phyloP scores from a whole-genome alignment of 2,329 filamentous ascomycete species.

The Ceratocystiopsis minuta region DNA sequence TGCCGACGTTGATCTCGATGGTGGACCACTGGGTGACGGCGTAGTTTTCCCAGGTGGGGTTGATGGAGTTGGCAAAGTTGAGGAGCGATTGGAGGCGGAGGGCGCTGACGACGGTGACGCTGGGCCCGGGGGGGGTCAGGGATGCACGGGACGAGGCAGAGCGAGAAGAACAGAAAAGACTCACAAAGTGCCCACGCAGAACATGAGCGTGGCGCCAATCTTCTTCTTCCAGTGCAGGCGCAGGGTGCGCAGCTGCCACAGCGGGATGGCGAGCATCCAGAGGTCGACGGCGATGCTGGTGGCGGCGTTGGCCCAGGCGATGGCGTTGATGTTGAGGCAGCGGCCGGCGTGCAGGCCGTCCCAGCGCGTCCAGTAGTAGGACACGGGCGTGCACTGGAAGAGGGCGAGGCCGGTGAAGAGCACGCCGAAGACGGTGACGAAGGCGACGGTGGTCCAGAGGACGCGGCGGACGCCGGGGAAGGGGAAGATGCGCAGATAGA shows the following conservation, averaged over 20 bases:
- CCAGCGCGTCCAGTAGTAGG: slow-evolving; percentile 35
- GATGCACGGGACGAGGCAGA: not conserved
- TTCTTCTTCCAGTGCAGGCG: slow-evolving; percentile 29
- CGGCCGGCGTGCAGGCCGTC: slow-evolving; percentile 25
- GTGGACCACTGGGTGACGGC: slow-evolving; percentile 17
- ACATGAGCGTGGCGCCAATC: slow-evolving; percentile 27
- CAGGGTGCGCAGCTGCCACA: slow-evolving; percentile 23
- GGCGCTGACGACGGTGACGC: slow-evolving; percentile 17
- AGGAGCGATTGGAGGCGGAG: slow-evolving; percentile 15
- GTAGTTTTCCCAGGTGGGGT: slow-evolving; percentile 17
- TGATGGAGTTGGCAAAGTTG: slow-evolving; percentile 13
- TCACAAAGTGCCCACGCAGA: slow-evolving; percentile 24
- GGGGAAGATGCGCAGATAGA: slow-evolving; percentile 38
- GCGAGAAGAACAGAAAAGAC: slow-evolving; percentile 1
- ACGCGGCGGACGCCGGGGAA: slow-evolving; percentile 18
- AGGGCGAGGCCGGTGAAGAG: slow-evolving; percentile 24
- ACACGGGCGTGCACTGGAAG: slow-evolving; percentile 33
- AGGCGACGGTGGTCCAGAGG: slow-evolving; percentile 23
- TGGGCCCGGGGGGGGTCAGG: slow-evolving; percentile 1
- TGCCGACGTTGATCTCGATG: slow-evolving; percentile 18
- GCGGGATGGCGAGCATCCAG: slow-evolving; percentile 32
- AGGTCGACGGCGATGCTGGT: slow-evolving; percentile 34
- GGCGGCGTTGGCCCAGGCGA: slow-evolving; percentile 33
- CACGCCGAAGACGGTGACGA: slow-evolving; percentile 22
- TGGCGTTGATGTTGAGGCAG: slow-evolving; percentile 30